phyloP scores from a whole-genome alignment of 129 eudicot species.

The Helichrysum umbraculigerum region DNA sequence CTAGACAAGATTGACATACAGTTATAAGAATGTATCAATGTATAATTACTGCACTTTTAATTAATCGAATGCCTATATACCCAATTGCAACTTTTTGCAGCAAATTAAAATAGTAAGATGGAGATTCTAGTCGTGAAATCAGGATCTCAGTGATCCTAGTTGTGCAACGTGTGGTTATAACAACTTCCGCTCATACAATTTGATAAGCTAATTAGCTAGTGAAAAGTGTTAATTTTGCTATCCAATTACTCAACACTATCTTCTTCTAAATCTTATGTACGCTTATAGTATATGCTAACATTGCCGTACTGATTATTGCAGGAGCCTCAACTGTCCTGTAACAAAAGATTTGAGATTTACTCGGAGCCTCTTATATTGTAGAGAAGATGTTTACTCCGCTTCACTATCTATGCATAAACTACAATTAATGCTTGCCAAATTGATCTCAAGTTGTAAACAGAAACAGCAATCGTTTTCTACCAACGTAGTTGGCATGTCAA shows the following conservation, averaged over 20 bases:
- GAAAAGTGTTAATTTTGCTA: background rate
- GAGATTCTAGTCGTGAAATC: too few species aligned
- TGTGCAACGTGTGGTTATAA: background rate
- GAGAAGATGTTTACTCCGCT: background rate
- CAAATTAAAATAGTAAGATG: too few species aligned
- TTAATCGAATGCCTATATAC: too few species aligned
- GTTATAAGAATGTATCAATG: too few species aligned
- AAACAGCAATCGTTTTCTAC: background rate
- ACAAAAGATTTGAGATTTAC: constrained; percentile 59
- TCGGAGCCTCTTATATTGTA: constrained; percentile 44
- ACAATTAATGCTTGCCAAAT: constrained; percentile 2
- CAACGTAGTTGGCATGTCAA: constrained; percentile 1
- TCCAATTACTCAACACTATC: background rate
- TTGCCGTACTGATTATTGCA: constrained; percentile 28
- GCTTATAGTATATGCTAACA: constrained; percentile 2
- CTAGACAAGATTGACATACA: too few species aligned
- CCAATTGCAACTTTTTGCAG: too few species aligned
- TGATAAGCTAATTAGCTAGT: background rate
- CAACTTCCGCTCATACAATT: background rate
- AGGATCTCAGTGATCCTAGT: too few species aligned
- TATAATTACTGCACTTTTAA: too few species aligned
- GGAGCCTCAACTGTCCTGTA: constrained; percentile 66
- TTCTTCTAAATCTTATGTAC: background rate
- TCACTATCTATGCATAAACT: constrained; percentile 6
- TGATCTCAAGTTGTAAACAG: background rate